A percentile compares a stretch with the other conserved stretches of the same genome.
These are phyloP conservation scores for Saccharomycopsis sp. DNA, from an alignment of 805 yeast genomes.

Conservation along the genomic window DNA sequence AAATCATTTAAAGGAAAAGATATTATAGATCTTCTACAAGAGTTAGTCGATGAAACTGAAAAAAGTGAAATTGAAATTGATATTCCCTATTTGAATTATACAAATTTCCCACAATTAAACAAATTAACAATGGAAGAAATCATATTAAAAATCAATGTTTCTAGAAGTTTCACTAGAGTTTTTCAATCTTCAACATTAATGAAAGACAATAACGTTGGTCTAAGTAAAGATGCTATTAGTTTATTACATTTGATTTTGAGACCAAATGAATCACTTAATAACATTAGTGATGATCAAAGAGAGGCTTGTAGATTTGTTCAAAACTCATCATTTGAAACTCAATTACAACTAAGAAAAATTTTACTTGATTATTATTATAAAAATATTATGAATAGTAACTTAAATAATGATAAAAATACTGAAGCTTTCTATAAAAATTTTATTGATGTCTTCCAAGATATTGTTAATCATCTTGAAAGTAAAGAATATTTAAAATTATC, in stretches of 20 bases:
- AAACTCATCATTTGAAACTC: slow-evolving; percentile 54
- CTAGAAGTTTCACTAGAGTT: slow-evolving; percentile 50
- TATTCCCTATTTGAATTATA: slow-evolving; percentile 41
- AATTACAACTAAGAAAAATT: slow-evolving; percentile 66
- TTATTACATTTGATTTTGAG: not conserved
- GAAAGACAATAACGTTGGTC: too few species aligned
- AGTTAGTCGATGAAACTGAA: not conserved
- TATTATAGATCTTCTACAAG: too few species aligned
- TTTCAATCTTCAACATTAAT: too few species aligned
- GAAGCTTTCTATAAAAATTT: slow-evolving; percentile 5
- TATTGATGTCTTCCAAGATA: not conserved
- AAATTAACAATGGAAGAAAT: slow-evolving; percentile 33
- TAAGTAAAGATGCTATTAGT: slow-evolving; percentile 3
- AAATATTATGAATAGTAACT: not conserved
- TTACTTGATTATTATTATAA: slow-evolving; percentile 34
- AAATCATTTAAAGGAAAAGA: too few species aligned
- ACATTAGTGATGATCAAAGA: slow-evolving; percentile 26
- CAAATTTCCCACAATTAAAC: slow-evolving; percentile 47
- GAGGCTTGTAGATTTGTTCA: slow-evolving; percentile 55
- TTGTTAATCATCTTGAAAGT: slow-evolving; percentile 1
- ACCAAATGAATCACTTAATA: not conserved
- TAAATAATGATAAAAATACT: not conserved
- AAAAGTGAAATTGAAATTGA: not conserved
- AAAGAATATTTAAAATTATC: not conserved
- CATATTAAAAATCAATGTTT: slow-evolving; percentile 58